Percentiles rank a stretch among this genome's conserved stretches.
phyloP scores from a whole-genome alignment of 1,284 basidiomycete genomes.

The Agaricales sp. region DNA sequence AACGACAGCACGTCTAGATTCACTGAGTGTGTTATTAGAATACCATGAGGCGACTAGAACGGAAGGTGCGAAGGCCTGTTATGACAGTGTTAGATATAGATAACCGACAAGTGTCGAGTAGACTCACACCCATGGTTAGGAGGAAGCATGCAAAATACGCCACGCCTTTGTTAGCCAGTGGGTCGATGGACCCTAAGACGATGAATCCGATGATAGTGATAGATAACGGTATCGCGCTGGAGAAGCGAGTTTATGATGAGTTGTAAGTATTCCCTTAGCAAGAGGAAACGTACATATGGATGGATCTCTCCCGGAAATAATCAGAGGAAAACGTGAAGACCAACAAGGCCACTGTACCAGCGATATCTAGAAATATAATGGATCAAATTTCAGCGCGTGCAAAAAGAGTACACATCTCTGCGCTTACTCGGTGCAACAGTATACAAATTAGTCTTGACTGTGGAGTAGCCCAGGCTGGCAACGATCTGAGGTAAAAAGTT shows the following conservation, averaged over 20 bases:
- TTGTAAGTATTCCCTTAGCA: background rate
- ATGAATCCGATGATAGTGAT: conserved; percentile 39
- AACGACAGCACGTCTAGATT: conserved; percentile 36
- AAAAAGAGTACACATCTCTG: too few relatives aligned
- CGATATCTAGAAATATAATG: background rate
- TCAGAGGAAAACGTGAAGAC: conserved; percentile 42
- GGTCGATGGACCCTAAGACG: conserved; percentile 36
- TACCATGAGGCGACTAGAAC: conserved; percentile 26
- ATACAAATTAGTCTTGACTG: conserved; percentile 37
- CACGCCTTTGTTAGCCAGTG: conserved; percentile 23
- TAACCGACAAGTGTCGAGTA: too few relatives aligned
- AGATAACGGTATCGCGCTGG: conserved; percentile 28
- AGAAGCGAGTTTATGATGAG: conserved; percentile 1
- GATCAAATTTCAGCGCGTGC: conserved; percentile 19
- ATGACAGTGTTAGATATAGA: background rate
- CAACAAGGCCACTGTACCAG: conserved; percentile 30
- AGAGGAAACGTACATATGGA: conserved; percentile 25
- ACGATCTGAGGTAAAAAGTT: conserved; percentile 44
- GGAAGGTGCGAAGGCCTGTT: conserved; percentile 34
- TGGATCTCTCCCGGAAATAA: conserved; percentile 34
- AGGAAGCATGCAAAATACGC: conserved; percentile 44
- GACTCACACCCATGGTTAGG: conserved; percentile 31
- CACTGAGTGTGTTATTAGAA: conserved; percentile 40
- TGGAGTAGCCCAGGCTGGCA: conserved; percentile 36
- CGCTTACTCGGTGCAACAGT: conserved; percentile 44